phyloP scores from a whole-genome alignment of 2,329 filamentous ascomycete species.

The Monilinia laxa region DNA sequence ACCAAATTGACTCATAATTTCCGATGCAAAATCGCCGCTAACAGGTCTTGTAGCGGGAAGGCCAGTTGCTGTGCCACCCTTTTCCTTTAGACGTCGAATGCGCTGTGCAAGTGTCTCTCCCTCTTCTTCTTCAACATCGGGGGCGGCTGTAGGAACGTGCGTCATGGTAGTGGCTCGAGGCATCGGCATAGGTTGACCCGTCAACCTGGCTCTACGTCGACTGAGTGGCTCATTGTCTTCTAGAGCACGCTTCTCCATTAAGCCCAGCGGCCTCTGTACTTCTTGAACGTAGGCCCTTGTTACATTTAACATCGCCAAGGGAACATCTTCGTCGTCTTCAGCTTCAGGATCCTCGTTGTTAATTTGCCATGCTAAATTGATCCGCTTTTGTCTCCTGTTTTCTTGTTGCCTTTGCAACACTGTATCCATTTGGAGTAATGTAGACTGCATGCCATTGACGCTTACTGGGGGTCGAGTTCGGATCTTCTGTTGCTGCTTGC shows the following conservation, averaged over 20 bases:
- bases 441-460: slow-evolving; percentile 79
- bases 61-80: slow-evolving; percentile 43
- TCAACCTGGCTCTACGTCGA: slow-evolving; percentile 37
- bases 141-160: slow-evolving; percentile 28
- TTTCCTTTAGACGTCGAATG: slow-evolving; percentile 60
- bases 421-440: slow-evolving; percentile 84
- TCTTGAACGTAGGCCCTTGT: slow-evolving; percentile 47
- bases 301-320: slow-evolving; percentile 77
- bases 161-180: slow-evolving; percentile 37
- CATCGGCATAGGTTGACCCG: slow-evolving; percentile 30
- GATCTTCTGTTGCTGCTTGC: slow-evolving; percentile 83
- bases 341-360: slow-evolving; percentile 48
- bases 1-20: slow-evolving; percentile 66
- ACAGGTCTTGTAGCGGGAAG: slow-evolving; percentile 50
- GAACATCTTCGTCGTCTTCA: slow-evolving; percentile 79
- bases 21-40: slow-evolving; percentile 64
- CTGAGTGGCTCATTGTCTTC: slow-evolving; percentile 82
- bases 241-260: slow-evolving; percentile 77
- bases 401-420: slow-evolving; percentile 82
- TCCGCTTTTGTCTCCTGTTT: slow-evolving; percentile 69
- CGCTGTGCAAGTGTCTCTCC: slow-evolving; percentile 68
- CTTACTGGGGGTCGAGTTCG: slow-evolving; percentile 69
- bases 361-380: slow-evolving; percentile 85
- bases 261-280: slow-evolving; percentile 64
- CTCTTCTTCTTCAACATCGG: slow-evolving; percentile 46